Conservation (phyloP, 306 rosid species). For the Vigna hirtella region DNA sequence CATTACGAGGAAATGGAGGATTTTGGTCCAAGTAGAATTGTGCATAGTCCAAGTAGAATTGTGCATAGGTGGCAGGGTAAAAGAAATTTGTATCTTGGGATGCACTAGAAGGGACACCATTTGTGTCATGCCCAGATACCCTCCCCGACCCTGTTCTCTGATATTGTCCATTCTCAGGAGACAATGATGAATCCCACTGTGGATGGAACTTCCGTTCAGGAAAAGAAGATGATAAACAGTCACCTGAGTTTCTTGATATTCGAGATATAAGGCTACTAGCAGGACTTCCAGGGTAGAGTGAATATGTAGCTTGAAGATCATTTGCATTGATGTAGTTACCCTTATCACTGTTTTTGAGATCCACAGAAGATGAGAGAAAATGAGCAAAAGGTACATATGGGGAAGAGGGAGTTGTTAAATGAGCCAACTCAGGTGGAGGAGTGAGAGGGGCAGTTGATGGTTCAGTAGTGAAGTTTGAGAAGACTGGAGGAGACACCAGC, state of each 20-base stretch:
- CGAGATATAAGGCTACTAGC: conserved; percentile 81
- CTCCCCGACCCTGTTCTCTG: conserved; percentile 76
- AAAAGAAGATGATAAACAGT: conserved; percentile 80
- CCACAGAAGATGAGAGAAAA: conserved; percentile 84
- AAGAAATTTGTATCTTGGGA: conserved; percentile 94
- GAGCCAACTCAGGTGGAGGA: conserved; percentile 99
- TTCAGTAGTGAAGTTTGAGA: conserved; percentile 97
- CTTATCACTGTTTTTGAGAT: conserved; percentile 67
- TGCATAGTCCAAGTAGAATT: too few species aligned
- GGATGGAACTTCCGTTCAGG: conserved; percentile 75
- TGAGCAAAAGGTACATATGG: conserved; percentile 98
- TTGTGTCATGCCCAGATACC: conserved; percentile 70
- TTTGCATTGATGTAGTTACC: conserved; percentile 72
- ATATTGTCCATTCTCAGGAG: conserved; percentile 74
- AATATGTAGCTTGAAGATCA: conserved; percentile 90
- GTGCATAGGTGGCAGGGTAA: conserved; percentile 99
- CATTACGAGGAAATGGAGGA: conserved; percentile 94
- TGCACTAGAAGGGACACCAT: conserved; percentile 64
- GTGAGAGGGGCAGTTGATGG: conserved; percentile 99
- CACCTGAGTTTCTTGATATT: conserved; percentile 77
- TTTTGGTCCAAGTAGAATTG: conserved; percentile 92
- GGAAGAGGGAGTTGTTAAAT: conserved; percentile 97
- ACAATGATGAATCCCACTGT: conserved; percentile 81
- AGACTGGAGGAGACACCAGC: conserved; percentile 94
- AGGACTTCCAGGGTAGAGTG: conserved; percentile 96